Evolutionary conservation across 768 basidiomycete genomes (phyloP), one percentile per base, ranked within the genome.

Genomic region (Phaeotremella skinneri): DNA sequence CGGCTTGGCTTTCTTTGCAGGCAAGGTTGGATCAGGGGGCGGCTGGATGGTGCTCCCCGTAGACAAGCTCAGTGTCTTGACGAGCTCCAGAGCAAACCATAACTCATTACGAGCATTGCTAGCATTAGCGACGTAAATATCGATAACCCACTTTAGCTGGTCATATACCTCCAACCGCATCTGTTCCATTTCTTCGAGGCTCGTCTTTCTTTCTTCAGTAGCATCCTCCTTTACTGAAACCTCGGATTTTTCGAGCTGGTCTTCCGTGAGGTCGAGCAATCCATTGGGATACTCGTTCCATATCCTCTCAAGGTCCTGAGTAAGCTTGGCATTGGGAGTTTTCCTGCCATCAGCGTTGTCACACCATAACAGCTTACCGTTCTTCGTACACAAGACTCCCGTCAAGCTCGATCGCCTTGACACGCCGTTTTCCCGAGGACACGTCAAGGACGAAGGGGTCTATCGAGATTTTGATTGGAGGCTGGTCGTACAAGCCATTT

Each of bases 281-380:
- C 71, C 71, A 34, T 64, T 60, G 1, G 71, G 71, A 37, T 69
- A 67, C 49, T 74, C 72, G 29, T 62, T 62, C 72, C 72, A 74
- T 54, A 74, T 61, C 25, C 69, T 32, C 26, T 62, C 66, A 2
- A 74, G 55, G 29, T 57, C 47, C 31, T 65, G 64, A 3, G 67
- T 64, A 27, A 71, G 52, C 41, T 66, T 61, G 14, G 59, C 57
- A 7, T 55, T 55, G 7, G 67, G 52, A n/a, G 53, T 58, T 50
- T 57, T 63, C 5, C 62, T 69, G 52, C 23, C 43, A 45, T 45
- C 43, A 45, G 43, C 43, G 11, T 20, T 7, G 43, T 9, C 34
- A 13, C 21, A 21, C 6, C 7, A 6, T 23, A 20, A 20, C 23
- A 13, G 64, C 69, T 58, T 45, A 66, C 68, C 21, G 39, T 14